These are phyloP conservation scores for Blastomyces parvus DNA, from an alignment of 2,329 filamentous ascomycete genomes.

Conservation along the genomic window DNA sequence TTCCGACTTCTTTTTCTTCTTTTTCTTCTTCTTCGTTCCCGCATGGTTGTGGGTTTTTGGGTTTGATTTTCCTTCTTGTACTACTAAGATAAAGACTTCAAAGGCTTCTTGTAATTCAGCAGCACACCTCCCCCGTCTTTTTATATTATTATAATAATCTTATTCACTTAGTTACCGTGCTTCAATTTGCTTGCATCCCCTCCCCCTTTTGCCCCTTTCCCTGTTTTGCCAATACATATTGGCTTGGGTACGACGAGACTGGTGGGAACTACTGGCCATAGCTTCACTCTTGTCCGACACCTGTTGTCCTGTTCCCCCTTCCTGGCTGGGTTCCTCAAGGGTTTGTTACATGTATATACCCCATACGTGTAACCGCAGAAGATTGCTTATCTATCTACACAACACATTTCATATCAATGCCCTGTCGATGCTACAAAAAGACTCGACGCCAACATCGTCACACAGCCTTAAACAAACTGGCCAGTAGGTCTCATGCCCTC, in stretches of 20 bases:
- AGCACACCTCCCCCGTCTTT: background rate
- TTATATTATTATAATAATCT: conserved; percentile 2
- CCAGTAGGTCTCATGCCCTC: too few species aligned
- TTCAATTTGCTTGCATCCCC: background rate
- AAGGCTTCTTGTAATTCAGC: background rate
- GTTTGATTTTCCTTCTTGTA: background rate
- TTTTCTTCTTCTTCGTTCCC: conserved; percentile 10
- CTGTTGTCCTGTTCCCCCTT: too few species aligned
- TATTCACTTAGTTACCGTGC: background rate
- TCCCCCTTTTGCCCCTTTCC: too few species aligned
- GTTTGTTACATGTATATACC: too few species aligned
- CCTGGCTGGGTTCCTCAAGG: too few species aligned
- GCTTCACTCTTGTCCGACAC: too few species aligned
- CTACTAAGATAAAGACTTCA: background rate
- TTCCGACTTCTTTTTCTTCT: conserved; percentile 11
- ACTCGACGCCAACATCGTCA: background rate
- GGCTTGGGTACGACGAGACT: too few species aligned
- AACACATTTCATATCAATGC: background rate
- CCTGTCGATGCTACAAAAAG: background rate
- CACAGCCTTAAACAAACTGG: too few species aligned
- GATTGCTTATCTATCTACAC: too few species aligned
- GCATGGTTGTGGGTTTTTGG: background rate
- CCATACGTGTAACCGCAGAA: too few species aligned
- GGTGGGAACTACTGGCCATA: too few species aligned
- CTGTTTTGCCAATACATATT: too few species aligned